Evolutionary conservation across 2,329 filamentous ascomycete genomes (phyloP).

Genomic region (Pestalotiopsis sp.): DNA sequence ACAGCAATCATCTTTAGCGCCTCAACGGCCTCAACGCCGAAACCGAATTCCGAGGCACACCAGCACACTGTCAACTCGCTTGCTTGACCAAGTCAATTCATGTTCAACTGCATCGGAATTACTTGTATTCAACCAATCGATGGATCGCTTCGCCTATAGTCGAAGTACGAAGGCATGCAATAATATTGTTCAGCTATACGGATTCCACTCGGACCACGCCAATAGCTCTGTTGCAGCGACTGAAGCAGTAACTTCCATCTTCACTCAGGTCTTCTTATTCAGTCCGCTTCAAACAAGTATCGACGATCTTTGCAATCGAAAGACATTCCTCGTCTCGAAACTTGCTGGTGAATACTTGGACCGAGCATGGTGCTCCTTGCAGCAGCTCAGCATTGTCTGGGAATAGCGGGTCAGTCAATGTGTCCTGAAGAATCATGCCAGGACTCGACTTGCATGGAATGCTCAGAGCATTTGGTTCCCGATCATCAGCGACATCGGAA

Average conservation of each 20-base stretch:
- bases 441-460: conserved; percentile 37
- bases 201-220: not conserved
- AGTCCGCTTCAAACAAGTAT: not conserved
- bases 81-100: not conserved
- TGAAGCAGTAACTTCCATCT: not conserved
- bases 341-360: conserved; percentile 47
- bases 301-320: not conserved
- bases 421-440: not conserved
- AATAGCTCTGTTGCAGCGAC: not conserved
- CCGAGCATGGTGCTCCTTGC: conserved; percentile 45
- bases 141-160: too few species aligned
- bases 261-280: not conserved
- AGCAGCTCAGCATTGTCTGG: conserved; percentile 42
- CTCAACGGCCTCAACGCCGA: not conserved
- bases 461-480: conserved; percentile 27
- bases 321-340: conserved; percentile 52
- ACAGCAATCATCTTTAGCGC: not conserved
- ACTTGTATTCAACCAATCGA: not conserved
- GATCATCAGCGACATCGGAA: conserved; percentile 34
- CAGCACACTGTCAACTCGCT: not conserved
- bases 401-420: not conserved
- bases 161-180: too few species aligned
- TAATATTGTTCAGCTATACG: too few species aligned
- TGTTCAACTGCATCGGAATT: not conserved
- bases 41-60: not conserved